Percentiles rank a stretch among this genome's conserved stretches.
These are phyloP conservation scores for Termitomyces sp. DNA, from an alignment of 768 basidiomycete genomes.

Conservation along the genomic window DNA sequence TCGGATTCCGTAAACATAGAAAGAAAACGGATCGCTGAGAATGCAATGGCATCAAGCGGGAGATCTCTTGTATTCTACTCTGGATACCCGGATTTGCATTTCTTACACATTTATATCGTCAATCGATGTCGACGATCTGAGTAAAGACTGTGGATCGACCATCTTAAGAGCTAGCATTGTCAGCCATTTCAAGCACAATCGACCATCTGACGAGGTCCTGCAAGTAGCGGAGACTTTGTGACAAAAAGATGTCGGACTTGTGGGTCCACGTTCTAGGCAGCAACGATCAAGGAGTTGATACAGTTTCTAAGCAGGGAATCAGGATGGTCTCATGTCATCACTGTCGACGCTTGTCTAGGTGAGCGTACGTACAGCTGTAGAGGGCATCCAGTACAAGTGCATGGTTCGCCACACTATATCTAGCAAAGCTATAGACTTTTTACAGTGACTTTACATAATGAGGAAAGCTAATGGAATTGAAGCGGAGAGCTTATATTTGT, in stretches of 20 bases:
- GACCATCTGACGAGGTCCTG: not conserved
- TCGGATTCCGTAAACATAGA: not conserved
- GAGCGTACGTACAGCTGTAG: not conserved
- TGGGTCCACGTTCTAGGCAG: not conserved
- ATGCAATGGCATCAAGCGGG: not conserved
- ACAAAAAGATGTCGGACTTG: not conserved
- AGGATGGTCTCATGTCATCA: not conserved
- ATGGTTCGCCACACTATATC: not conserved
- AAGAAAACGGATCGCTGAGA: not conserved
- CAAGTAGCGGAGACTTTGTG: not conserved
- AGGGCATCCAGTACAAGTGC: too few relatives aligned
- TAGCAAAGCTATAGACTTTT: not conserved
- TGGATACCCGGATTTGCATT: not conserved
- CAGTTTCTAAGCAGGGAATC: not conserved
- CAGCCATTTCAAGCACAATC: not conserved
- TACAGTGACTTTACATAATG: too few relatives aligned
- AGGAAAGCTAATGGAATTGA: not conserved
- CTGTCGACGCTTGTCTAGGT: not conserved
- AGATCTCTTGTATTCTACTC: not conserved
- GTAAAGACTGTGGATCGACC: not conserved
- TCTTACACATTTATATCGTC: not conserved
- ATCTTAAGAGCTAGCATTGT: not conserved
- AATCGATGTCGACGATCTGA: not conserved
- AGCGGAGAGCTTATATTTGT: not conserved
- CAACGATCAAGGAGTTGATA: not conserved